A percentile compares a stretch with the other conserved stretches of the same genome.
These are phyloP conservation scores for Trypanosomatidae sp. DNA, from an alignment of 208 protist species.

Conservation along the genomic window DNA sequence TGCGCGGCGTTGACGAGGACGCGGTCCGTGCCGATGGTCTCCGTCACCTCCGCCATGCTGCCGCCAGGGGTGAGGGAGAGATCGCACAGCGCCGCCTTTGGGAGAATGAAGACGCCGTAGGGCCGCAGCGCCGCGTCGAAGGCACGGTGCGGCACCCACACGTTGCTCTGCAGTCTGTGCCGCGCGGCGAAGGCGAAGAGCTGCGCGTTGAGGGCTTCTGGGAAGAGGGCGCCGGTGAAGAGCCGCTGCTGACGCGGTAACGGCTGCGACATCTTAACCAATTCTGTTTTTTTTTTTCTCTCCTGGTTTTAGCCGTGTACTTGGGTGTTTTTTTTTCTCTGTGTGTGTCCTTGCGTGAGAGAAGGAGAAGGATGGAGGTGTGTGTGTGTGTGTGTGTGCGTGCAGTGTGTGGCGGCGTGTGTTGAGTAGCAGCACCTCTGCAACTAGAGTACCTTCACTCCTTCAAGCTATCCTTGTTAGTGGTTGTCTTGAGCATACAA, in stretches of 20 bases:
- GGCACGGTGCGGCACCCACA: conserved; percentile 67
- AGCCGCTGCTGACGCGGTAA: conserved; percentile 63
- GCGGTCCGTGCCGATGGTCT: conserved; percentile 34
- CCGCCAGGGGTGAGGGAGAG: conserved; percentile 35
- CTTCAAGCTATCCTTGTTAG: too few species aligned
- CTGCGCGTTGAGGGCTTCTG: conserved; percentile 59
- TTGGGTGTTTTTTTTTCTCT: too few species aligned
- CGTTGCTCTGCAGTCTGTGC: conserved; percentile 52
- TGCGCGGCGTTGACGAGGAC: conserved; percentile 75
- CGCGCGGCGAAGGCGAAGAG: conserved; percentile 56
- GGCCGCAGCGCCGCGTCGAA: conserved; percentile 35
- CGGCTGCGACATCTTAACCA: too few species aligned
- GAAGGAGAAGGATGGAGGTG: too few species aligned
- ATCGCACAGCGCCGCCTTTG: conserved; percentile 63
- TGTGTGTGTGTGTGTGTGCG: too few species aligned
- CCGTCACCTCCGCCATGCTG: conserved; percentile 12
- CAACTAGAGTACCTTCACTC: too few species aligned
- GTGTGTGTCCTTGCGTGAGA: too few species aligned
- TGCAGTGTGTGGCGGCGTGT: too few species aligned
- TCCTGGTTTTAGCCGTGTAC: too few species aligned
- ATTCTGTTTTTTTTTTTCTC: too few species aligned
- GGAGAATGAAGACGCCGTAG: conserved; percentile 49
- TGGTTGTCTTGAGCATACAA: too few species aligned
- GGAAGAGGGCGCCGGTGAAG: conserved; percentile 77
- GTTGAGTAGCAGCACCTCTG: too few species aligned